phyloP scores from a whole-genome alignment of 163 green algal species.

The Chlamydomonas reinhardtii region DNA sequence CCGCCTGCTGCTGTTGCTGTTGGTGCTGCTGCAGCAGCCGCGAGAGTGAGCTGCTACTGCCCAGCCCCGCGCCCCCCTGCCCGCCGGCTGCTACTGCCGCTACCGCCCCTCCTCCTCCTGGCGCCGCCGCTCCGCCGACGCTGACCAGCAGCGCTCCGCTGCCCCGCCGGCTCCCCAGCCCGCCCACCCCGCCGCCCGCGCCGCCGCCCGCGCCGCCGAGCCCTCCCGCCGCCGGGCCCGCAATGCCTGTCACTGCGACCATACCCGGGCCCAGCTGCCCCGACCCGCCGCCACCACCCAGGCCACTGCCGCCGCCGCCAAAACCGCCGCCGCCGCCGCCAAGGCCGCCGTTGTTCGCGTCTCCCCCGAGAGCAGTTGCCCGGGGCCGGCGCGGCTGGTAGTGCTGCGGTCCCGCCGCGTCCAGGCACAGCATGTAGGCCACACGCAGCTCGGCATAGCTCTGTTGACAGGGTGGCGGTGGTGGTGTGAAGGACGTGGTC shows the following conservation, averaged over 20 bases:
- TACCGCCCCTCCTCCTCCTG: neutral
- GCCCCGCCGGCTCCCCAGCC: too few species aligned
- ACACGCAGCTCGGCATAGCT: constrained; percentile 45
- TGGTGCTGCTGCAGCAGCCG: neutral
- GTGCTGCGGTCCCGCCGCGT: constrained; percentile 7
- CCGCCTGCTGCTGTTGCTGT: neutral
- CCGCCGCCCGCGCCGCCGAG: too few species aligned
- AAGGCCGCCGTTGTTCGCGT: neutral
- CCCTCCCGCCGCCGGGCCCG: too few species aligned
- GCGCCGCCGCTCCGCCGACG: too few species aligned
- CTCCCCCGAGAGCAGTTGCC: neutral
- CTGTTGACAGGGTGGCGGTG: neutral
- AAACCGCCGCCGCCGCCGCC: neutral
- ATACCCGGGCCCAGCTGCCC: neutral
- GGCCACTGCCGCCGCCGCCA: neutral
- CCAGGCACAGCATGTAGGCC: constrained; percentile 45
- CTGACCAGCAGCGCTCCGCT: too few species aligned
- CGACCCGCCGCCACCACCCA: neutral
- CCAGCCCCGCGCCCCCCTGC: neutral
- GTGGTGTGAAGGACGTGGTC: neutral
- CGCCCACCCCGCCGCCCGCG: too few species aligned
- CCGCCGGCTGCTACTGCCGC: neutral
- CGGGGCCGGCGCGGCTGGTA: constrained; percentile 2
- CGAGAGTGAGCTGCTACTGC: neutral
- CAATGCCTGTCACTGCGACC: neutral